Evolutionary conservation across 495 filamentous ascomycete genomes (phyloP), one percentile per base, ranked within the genome.

Genomic region (Elasticomyces elasticus): DNA sequence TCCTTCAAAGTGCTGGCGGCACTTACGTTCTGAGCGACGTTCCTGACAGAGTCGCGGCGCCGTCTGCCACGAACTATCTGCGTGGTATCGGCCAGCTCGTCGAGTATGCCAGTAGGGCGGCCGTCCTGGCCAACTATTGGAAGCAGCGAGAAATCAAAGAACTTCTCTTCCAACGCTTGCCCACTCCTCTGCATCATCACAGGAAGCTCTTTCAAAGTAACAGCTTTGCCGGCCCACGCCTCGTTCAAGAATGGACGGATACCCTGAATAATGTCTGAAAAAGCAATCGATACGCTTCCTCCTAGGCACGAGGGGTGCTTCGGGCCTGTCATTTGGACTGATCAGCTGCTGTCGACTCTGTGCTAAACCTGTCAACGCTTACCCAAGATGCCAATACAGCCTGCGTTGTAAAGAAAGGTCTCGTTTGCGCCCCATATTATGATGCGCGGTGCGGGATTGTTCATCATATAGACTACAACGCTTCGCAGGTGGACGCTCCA

Each of bases 291-390:
- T 52, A 84, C 85, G 35, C 68, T 73, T 58, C 75, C 68, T 13
- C 83, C 83, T 80, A 87, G 85, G 19, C 84, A 62, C 15, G 54
- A 51, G 0, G 83, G 82, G 59, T 87, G 83, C 56, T 85, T 86
- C 50, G 79, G 66, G 15, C 82, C 35, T 40, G 19, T 81, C 1
- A 5, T 4, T 5, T 40, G 82, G 82, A n/a, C 4, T 5, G 19
- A 17, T 40, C 12, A 40, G 35, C 35, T 40, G 5, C 3, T 13
- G 3, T 2, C 2, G 35, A 40, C 35, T 17, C 15, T n/a, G 35
- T 3, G 13, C 19, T 15, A 13, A 5, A 40, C 3, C 35, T 3
- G 4, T 45, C 4, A 5, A 5, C 19, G 35, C 20, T 19, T 31
- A 37, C n/a, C 30, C 11, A 38, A 41, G 5, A 87, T 62, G 2